A percentile compares a stretch with the other conserved stretches of the same genome.
phyloP scores from a whole-genome alignment of 1,284 basidiomycete genomes.

The Trametes pubescens region DNA sequence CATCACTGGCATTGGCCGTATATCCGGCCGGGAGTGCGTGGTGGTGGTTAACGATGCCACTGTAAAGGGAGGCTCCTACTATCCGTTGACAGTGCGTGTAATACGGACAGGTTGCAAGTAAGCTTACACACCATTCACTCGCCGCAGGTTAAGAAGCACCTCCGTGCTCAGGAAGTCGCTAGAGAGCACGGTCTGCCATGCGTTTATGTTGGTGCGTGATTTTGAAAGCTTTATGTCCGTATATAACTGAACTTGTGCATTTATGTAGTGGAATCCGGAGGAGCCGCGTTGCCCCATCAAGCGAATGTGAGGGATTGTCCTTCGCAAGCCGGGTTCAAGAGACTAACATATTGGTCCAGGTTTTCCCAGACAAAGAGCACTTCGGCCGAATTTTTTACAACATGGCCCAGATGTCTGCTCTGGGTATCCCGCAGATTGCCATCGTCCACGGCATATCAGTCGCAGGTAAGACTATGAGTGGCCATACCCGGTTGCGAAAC shows the following conservation, averaged over 20 bases:
- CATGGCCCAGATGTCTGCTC: slow-evolving; percentile 94
- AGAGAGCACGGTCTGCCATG: slow-evolving; percentile 91
- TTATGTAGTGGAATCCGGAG: slow-evolving; percentile 86
- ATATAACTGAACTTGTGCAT: not conserved
- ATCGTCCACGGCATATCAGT: slow-evolving; percentile 96
- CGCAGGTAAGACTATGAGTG: slow-evolving; percentile 56
- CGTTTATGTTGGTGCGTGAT: slow-evolving; percentile 81
- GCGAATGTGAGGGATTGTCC: slow-evolving; percentile 68
- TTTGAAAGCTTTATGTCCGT: not conserved
- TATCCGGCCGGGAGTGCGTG: slow-evolving; percentile 87
- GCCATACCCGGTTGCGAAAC: not conserved
- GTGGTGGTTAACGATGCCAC: slow-evolving; percentile 94
- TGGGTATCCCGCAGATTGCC: slow-evolving; percentile 91
- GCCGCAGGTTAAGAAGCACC: slow-evolving; percentile 89
- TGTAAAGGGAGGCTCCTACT: slow-evolving; percentile 93
- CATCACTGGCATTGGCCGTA: slow-evolving; percentile 87
- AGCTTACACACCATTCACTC: slow-evolving; percentile 8
- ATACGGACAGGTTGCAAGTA: not conserved
- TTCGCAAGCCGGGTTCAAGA: not conserved
- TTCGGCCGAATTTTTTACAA: slow-evolving; percentile 98
- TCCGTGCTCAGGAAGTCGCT: slow-evolving; percentile 94
- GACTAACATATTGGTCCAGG: slow-evolving; percentile 43
- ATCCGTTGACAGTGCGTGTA: slow-evolving; percentile 81
- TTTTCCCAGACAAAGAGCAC: slow-evolving; percentile 91
- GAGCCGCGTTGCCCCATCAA: slow-evolving; percentile 92